Base-by-base conservation (phyloP, 2,329 filamentous ascomycete genomes). In the Amylocarpus encephaloides region DNA sequence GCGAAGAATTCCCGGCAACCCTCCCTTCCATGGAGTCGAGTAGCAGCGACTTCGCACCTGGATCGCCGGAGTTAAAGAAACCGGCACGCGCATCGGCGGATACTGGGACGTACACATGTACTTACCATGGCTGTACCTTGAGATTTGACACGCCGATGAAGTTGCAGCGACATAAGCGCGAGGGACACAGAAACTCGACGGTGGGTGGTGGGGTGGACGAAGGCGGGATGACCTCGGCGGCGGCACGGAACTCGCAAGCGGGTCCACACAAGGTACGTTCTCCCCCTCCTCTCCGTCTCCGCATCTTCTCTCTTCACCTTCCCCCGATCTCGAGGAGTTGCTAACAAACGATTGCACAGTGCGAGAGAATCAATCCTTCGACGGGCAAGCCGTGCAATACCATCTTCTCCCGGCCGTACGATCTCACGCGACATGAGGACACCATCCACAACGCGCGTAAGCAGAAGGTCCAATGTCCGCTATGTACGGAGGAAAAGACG, bases 391-490 rank as follows among this genome's bases (percentile, higher is more conserved):
- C 90, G 0, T 97, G 93, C 77, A 92, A 88, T 66, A 94, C 90
- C 0, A 77, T 95, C 48, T 97, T 98, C 70, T 96, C 92, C 1
- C 78, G 93, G 16, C 93, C 93, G 1, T 98, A 98, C 74, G 93
- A 98, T 68, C 77, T 98, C 46, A 98, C 93, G 0, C 79, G 93
- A 18, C 93, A 98, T 66, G 93, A 98, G 68, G 92, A 96, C 59
- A 97, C 93, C 0, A 97, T 97, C 57, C 93, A 97, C 77, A 96
- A 96, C 62, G 85, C 83, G 1, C 83, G 88, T 62, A 96, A 96
- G 75, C 84, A 91, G 68, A 97, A 97, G 73, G 90, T 96, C 6
- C 84, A 89, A 40, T 98, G 93, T 69, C 83, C 91, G 55, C 72
- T 95, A 43, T 98, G 93, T 70, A 90, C 88, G 1, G 91, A 97